Percentiles rank a stretch among this genome's conserved stretches.
Conservation (phyloP, 192 early-diverging fungal genomes). For the Helicostylum pulchrum region DNA sequence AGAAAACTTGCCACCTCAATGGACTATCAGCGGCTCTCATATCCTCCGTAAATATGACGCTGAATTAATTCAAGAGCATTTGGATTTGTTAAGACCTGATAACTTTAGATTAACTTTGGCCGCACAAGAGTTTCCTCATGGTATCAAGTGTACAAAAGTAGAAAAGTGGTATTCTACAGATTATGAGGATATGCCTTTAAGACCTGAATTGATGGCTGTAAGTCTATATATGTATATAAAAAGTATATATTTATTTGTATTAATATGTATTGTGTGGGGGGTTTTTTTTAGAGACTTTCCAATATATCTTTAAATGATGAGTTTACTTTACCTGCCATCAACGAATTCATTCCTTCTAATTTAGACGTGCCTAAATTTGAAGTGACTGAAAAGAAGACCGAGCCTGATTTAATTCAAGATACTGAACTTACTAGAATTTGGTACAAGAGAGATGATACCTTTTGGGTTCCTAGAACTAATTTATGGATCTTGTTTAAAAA, state of each 20-base stretch:
- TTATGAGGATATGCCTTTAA: slow-evolving; percentile 63
- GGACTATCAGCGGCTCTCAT: slow-evolving; percentile 59
- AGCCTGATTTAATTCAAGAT: slow-evolving; percentile 58
- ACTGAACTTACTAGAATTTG: slow-evolving; percentile 63
- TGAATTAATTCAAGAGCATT: slow-evolving; percentile 57
- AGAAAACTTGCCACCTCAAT: slow-evolving; percentile 59
- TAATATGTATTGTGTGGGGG: background rate
- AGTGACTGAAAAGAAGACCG: slow-evolving; percentile 15
- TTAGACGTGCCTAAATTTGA: slow-evolving; percentile 56
- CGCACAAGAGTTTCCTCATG: slow-evolving; percentile 40
- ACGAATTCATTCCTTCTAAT: slow-evolving; percentile 81
- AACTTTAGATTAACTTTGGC: slow-evolving; percentile 59
- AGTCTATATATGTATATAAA: slow-evolving; percentile 29
- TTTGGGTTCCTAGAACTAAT: slow-evolving; percentile 82
- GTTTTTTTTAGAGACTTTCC: slow-evolving; percentile 25
- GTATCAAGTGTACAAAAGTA: slow-evolving; percentile 46
- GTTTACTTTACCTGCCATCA: slow-evolving; percentile 54
- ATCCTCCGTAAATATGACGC: slow-evolving; percentile 62
- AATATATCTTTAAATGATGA: slow-evolving; percentile 24
- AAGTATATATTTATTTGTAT: slow-evolving; percentile 37
- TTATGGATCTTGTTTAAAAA: slow-evolving; percentile 65
- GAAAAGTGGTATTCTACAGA: slow-evolving; percentile 81
- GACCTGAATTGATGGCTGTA: slow-evolving; percentile 49
- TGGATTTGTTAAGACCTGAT: slow-evolving; percentile 56
- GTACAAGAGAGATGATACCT: slow-evolving; percentile 92